Evolutionary conservation across 306 rosid genomes (phyloP), one percentile per base, ranked within the genome.

Genomic region (Dalbergia cultrata): DNA sequence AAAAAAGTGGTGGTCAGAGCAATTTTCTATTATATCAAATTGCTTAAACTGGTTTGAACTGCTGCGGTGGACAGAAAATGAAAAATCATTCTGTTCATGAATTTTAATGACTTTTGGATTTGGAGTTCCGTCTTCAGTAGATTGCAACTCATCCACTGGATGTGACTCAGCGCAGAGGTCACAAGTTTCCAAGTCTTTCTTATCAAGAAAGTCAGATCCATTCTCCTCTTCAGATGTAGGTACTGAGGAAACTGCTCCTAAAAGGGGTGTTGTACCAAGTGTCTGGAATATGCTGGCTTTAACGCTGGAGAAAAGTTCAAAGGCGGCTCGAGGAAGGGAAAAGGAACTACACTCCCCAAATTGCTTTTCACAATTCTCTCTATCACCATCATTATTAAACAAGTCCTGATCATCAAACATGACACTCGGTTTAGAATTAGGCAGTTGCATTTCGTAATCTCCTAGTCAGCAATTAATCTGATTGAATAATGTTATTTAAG

Each of bases 1-100:
- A 67, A 89, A 79, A 82, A 96, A 93, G 81, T 90, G 88, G 79
- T 96, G 97, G 85, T 93, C 99, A 16, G 79, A 69, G 83, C 97
- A 96, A 82, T 89, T 88, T 66, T 76, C 80, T 72, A 85, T 75
- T 61, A 96, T 82, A 77, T 90, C 97, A 82, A 93, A 96, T 85
- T 72, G 92, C 86, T 86, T 86, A 79, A 93, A 90, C 76, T 69
- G 88, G 61, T 87, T 76, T 44, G 86, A 78, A 68, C 44, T 84
- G 35, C 81, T 84, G 58, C 73, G 61, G 54, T 75, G 70, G 34
- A 72, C 67, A 63, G 91, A 80, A 84, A 72, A 31, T 59, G 81
- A 77, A 74, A 69, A 77, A 81, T 82, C 82, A 67, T 66, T 80
- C 78, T 72, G 73, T 74, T 83, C 82, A 35, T 22, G 64, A 76